These are phyloP conservation scores for Cardiospermum halicacabum DNA, from an alignment of 345 rosid species.

Conservation along the genomic window DNA sequence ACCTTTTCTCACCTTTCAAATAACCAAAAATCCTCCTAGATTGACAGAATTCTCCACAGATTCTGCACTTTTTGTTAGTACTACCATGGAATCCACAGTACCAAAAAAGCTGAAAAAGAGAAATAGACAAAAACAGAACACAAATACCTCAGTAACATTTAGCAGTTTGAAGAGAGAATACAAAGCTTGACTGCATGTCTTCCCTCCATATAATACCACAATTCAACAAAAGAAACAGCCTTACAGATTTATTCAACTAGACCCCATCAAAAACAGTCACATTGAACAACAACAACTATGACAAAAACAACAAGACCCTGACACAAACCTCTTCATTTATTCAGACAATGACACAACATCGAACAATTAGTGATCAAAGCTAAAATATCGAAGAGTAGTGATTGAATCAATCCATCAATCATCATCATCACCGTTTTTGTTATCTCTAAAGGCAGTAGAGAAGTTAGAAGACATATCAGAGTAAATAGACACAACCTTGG, in stretches of 20 bases:
- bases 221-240: conserved; percentile 8
- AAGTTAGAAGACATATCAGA: conserved; percentile 58
- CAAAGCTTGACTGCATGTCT: conserved; percentile 1
- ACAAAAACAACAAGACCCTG: no score
- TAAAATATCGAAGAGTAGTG: conserved; percentile 4
- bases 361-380: background rate
- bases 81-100: background rate
- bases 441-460: conserved; percentile 31
- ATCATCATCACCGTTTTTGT: conserved; percentile 18
- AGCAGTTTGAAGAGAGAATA: conserved; percentile 7
- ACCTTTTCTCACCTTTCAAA: no score
- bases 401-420: background rate
- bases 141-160: conserved; percentile 8
- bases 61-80: background rate
- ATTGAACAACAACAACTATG: no score
- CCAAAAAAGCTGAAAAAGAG: background rate
- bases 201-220: conserved; percentile 15
- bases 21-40: background rate
- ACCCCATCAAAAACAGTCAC: background rate
- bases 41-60: background rate
- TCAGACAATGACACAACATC: background rate
- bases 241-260: conserved; percentile 7
- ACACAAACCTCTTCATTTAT: background rate
- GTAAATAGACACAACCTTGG: conserved; percentile 74
- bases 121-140: background rate